phyloP scores from a whole-genome alignment of 169 alveolate genomes.

The Plasmodium fragile region DNA sequence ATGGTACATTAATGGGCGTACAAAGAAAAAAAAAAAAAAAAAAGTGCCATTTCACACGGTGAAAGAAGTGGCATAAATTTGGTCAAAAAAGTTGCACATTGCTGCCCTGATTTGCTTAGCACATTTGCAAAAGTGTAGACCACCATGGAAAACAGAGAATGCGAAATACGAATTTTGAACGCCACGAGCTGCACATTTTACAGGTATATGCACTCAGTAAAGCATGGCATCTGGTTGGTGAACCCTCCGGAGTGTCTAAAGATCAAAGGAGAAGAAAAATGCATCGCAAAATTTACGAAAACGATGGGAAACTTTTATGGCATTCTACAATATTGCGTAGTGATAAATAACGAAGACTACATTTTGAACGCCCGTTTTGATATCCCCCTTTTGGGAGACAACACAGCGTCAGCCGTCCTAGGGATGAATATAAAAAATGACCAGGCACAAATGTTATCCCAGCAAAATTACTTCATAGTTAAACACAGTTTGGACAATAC shows the following conservation, averaged over 20 bases:
- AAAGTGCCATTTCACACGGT: not conserved
- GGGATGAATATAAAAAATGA: constrained; percentile 75
- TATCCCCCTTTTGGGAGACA: constrained; percentile 73
- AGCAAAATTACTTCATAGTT: constrained; percentile 63
- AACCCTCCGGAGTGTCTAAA: constrained; percentile 75
- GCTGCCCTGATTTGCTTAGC: not conserved
- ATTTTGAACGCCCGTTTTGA: constrained; percentile 76
- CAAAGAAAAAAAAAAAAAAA: not conserved
- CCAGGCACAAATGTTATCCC: constrained; percentile 44
- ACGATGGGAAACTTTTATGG: constrained; percentile 78
- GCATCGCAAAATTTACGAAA: constrained; percentile 72
- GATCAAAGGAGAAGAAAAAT: constrained; percentile 65
- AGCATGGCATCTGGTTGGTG: constrained; percentile 73
- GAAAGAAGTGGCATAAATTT: not conserved
- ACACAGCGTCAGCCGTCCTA: constrained; percentile 62
- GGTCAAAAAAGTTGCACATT: not conserved
- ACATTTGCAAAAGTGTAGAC: not conserved
- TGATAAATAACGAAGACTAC: constrained; percentile 72
- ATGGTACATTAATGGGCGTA: not conserved
- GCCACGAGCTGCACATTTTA: constrained; percentile 75
- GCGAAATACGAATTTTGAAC: constrained; percentile 74
- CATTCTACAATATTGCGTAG: constrained; percentile 76
- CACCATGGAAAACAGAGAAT: constrained; percentile 72
- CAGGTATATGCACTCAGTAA: constrained; percentile 76
- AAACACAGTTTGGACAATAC: constrained; percentile 73